Evolutionary conservation across 371 early-diverging fungal genomes (phyloP), one percentile per base, ranked within the genome.

Genomic region (Smittium culicis): DNA sequence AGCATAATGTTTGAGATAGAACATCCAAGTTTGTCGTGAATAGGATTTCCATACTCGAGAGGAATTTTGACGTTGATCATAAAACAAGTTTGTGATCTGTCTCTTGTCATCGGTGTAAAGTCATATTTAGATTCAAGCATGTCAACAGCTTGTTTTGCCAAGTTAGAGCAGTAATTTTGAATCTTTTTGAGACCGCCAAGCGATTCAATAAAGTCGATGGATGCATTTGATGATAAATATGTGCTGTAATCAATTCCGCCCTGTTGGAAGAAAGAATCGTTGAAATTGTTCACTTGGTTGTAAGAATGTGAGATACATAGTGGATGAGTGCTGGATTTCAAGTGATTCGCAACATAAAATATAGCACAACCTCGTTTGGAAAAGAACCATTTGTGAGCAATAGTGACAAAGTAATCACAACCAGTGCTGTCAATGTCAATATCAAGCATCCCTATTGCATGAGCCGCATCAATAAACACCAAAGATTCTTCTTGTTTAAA

Each of bases 1-100:
- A 60, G 25, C 60, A 60, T 8, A 27, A 25, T 8, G 14, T 60
- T 25, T 25, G 25, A 14, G 14, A 60, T 14, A 27, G 29, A 16
- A 27, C 8, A 16, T 16, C 60, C 60, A 60, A 60, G 29, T 29
- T 11, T 11, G 25, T 60, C 60, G 25, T 60, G 60, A 27, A 60
- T 27, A 16, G 60, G 60, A 27, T 60, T 60, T 60, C 60, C 60
- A 60, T 60, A 25, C 25, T 60, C 60, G 16, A 60, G 60, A 8
- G 60, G 60, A 60, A 60, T 8, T 60, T 8, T 27, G 16, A 25
- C 27, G 27, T 60, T 60, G 60, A 60, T 60, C 14, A 60, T 8
- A 32, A 29, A 25, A 29, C 29, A 27, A 60, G 11, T 60, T 60
- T 60, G 60, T 16, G 5, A 16, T 27, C 32, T 11, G 11, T 60